Evolutionary conservation across 768 basidiomycete genomes (phyloP), one percentile per base, ranked within the genome.

Genomic region (Mycena galericulata): DNA sequence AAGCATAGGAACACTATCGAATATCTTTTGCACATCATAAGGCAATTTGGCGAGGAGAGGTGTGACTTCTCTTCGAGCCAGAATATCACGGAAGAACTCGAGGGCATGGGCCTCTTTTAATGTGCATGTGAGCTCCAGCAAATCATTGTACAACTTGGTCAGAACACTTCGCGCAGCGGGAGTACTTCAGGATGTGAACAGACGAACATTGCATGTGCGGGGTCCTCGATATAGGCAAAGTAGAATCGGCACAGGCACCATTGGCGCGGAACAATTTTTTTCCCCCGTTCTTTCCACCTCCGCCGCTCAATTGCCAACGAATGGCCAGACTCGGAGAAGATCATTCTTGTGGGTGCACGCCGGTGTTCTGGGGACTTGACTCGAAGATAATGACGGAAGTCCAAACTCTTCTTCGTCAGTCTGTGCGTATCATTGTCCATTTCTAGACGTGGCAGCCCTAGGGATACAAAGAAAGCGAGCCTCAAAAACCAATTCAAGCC

Each of bases 191-290:
- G 11, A 18, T 46, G 45, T 46, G 15, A 24, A 15, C 56, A 57
- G 24, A 8, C 22, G 27, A 57, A 41, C 40, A 57, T 43, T 43
- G 56, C 56, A 30, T 57, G 40, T 1, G 56, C 40, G 15, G 56
- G 40, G 24, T 57, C 56, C 24, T 45, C 56, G 5, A 57, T 27
- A 9, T 41, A 22, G 8, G 17, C 6, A 2, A 26, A 22, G 18
- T 38, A 56, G 24, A 56, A 56, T 24, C 55, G 20, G 41, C 56
- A 57, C 4, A 57, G 56, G 8, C 56, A 15, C 56, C 56, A 57
- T 57, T 57, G 26, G 7, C 56, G 41, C 4, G 56, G 56, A 1
- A 43, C 56, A 14, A 45, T 43, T 9, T 20, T 41, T 27, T 57
- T 57, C 10, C 38, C 26, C 2, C 30, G 51, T 24, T 53, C 51